These are phyloP conservation scores for Rhipidocladum racemiflorum DNA, from an alignment of 176 grass and related monocot genomes.

Conservation along the genomic window DNA sequence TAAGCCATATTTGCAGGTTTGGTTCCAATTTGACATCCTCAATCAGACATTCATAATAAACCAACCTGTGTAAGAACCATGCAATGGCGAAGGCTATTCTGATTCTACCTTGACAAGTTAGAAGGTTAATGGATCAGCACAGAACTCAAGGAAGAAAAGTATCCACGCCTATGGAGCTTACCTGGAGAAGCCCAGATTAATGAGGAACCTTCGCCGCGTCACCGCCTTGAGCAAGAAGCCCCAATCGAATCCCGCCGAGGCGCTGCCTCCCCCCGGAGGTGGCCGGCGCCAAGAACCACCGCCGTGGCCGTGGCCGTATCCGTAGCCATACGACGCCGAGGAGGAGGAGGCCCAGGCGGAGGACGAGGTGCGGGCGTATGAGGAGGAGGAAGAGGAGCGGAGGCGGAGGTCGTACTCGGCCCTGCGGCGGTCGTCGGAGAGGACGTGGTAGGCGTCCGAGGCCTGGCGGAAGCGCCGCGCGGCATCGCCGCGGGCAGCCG, in stretches of 20 bases:
- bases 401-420: slow-evolving; percentile 60
- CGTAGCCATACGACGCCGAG: slow-evolving; percentile 25
- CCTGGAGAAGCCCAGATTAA: slow-evolving; percentile 47
- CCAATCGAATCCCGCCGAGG: slow-evolving; percentile 39
- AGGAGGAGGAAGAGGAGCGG: slow-evolving; percentile 33
- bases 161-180: not conserved
- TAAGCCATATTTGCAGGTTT: not conserved
- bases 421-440: slow-evolving; percentile 51
- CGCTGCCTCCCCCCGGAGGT: slow-evolving; percentile 19
- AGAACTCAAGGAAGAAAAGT: slow-evolving; percentile 1
- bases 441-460: slow-evolving; percentile 64
- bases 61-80: not conserved
- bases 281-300: slow-evolving; percentile 33
- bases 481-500: slow-evolving; percentile 38
- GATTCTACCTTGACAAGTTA: not conserved
- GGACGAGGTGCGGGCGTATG: slow-evolving; percentile 31
- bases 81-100: not conserved
- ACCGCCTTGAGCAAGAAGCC: slow-evolving; percentile 43
- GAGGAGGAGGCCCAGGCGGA: slow-evolving; percentile 38
- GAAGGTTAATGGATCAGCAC: not conserved
- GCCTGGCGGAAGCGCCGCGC: slow-evolving; percentile 57
- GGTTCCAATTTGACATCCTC: not conserved
- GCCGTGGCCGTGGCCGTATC: slow-evolving; percentile 35
- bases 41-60: not conserved
- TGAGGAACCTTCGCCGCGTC: slow-evolving; percentile 51